Conservation (phyloP, 768 basidiomycete species). For the Suillus sp. region DNA sequence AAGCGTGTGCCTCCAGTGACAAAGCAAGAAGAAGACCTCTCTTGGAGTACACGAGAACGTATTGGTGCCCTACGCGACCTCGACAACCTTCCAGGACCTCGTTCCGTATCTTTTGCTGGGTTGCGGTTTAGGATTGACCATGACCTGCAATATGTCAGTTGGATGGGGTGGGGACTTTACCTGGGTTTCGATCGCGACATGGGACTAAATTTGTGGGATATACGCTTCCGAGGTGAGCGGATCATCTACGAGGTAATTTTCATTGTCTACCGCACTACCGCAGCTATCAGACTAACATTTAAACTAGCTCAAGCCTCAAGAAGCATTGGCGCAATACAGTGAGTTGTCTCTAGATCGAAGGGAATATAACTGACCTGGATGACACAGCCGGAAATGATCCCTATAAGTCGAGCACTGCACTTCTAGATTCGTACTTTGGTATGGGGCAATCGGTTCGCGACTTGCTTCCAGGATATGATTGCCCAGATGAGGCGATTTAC, state of each 20-base stretch:
- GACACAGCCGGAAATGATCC: slow-evolving; percentile 59
- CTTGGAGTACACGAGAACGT: slow-evolving; percentile 52
- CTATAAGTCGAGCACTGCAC: slow-evolving; percentile 59
- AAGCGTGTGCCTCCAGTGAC: slow-evolving; percentile 41
- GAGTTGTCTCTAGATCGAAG: slow-evolving; percentile 5
- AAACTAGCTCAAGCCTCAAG: slow-evolving; percentile 56
- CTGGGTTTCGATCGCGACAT: slow-evolving; percentile 70
- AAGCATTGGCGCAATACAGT: slow-evolving; percentile 65
- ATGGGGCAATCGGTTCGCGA: slow-evolving; percentile 60
- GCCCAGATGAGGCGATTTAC: slow-evolving; percentile 60
- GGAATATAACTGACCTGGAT: slow-evolving; percentile 6
- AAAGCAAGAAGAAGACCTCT: slow-evolving; percentile 35
- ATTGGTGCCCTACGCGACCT: slow-evolving; percentile 47
- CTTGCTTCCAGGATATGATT: slow-evolving; percentile 66
- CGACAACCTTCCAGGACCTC: slow-evolving; percentile 64
- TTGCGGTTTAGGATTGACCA: slow-evolving; percentile 57
- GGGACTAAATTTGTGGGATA: slow-evolving; percentile 65
- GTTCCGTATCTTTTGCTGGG: slow-evolving; percentile 62
- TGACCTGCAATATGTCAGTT: slow-evolving; percentile 54
- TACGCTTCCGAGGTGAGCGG: slow-evolving; percentile 56
- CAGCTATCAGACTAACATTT: background rate
- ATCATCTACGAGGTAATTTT: slow-evolving; percentile 58
- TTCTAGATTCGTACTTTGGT: slow-evolving; percentile 64
- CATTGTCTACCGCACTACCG: background rate
- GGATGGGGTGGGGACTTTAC: slow-evolving; percentile 69